These are phyloP conservation scores for Pythium periplocum DNA, from an alignment of 352 stramenopile species.

Conservation along the genomic window DNA sequence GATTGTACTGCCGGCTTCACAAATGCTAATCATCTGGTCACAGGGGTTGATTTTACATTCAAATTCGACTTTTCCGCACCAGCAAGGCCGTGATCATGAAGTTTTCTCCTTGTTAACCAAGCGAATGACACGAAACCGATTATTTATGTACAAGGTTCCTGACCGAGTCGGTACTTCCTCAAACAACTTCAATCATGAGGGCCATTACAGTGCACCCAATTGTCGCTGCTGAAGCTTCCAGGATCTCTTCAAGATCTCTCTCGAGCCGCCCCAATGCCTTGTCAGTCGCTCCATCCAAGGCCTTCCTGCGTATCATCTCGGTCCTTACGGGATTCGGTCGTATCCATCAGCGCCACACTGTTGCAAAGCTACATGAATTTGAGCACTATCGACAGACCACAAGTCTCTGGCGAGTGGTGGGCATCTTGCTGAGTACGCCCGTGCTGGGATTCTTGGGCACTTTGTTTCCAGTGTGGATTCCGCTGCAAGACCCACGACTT, in stretches of 20 bases:
- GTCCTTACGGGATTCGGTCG: background rate
- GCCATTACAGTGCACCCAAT: too few relatives aligned
- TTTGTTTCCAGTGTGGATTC: background rate
- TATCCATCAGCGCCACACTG: background rate
- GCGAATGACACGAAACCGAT: too few relatives aligned
- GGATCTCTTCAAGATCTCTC: background rate
- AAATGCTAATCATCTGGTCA: background rate
- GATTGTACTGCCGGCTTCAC: too few relatives aligned
- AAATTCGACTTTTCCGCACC: background rate
- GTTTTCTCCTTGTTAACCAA: too few relatives aligned
- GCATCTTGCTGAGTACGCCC: background rate
- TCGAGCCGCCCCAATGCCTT: background rate
- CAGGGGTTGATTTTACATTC: constrained; percentile 5
- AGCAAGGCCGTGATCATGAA: too few relatives aligned
- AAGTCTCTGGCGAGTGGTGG: constrained; percentile 1
- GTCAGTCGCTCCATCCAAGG: background rate
- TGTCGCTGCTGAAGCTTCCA: too few relatives aligned
- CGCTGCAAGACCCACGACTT: constrained; percentile 3
- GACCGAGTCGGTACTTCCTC: too few relatives aligned
- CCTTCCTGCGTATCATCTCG: background rate
- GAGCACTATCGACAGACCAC: constrained; percentile 1
- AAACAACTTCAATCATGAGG: too few relatives aligned
- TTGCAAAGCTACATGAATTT: constrained; percentile 1
- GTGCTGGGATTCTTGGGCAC: constrained; percentile 2
- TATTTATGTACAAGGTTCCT: too few relatives aligned